Conservation (phyloP, 805 yeast species). For the Wickerhamia fluorescens region DNA sequence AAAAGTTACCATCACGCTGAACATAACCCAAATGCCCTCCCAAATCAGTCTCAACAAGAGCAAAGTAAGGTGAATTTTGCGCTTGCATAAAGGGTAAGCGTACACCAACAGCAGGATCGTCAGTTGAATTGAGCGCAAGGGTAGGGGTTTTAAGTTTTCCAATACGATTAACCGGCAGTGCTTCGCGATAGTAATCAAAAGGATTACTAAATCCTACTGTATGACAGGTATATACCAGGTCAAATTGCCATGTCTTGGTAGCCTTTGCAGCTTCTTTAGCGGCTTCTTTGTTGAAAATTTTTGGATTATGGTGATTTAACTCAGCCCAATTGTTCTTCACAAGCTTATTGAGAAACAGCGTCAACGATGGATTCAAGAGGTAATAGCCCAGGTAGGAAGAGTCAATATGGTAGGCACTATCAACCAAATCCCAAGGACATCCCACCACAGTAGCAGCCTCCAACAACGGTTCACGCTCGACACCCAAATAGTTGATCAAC, state of each 20-base stretch:
- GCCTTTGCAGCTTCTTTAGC: conserved; percentile 11
- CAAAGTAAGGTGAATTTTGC: conserved; percentile 49
- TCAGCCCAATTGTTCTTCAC: conserved; percentile 29
- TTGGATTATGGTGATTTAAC: conserved; percentile 22
- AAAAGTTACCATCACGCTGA: conserved; percentile 49
- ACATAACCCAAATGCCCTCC: conserved; percentile 90
- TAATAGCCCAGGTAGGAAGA: conserved; percentile 26
- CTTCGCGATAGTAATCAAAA: conserved; percentile 57
- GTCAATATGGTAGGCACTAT: conserved; percentile 40
- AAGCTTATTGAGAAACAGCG: conserved; percentile 24
- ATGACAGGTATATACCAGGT: conserved; percentile 55
- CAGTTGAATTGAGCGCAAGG: conserved; percentile 55
- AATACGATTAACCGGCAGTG: conserved; percentile 50
- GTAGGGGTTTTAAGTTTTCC: conserved; percentile 54
- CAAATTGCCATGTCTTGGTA: conserved; percentile 49
- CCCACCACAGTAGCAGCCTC: conserved; percentile 49
- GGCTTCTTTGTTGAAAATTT: conserved; percentile 18
- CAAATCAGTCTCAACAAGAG: conserved; percentile 50
- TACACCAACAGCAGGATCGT: conserved; percentile 68
- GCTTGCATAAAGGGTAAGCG: conserved; percentile 48
- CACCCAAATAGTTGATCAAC: conserved; percentile 63
- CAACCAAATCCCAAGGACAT: conserved; percentile 71
- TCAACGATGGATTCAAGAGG: conserved; percentile 27
- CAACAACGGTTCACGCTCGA: conserved; percentile 25
- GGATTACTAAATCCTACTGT: conserved; percentile 60